Evolutionary conservation across 306 rosid species (phyloP), one percentile per base, ranked within the genome.

Genomic region (Styphnolobium japonicum): DNA sequence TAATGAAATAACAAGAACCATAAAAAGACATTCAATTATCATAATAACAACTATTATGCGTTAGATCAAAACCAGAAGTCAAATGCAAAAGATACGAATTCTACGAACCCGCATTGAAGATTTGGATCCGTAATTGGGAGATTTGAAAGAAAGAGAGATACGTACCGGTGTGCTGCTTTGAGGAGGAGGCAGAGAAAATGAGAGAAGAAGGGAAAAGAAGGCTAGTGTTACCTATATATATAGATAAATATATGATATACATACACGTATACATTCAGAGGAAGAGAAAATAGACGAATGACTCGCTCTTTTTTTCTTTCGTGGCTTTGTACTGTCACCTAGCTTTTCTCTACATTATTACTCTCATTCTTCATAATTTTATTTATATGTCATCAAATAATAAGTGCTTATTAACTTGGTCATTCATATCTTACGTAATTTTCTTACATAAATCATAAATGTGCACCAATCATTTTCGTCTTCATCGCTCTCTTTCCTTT

Each of bases 231-330:
- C 6, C 15, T 84, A 53, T 22, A 25, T 39, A 65, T 75, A 74
- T n/a, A n/a, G n/a, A n/a, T n/a, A n/a, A n/a, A n/a, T n/a, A n/a
- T n/a, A n/a, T n/a, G 67, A 68, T 0, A 42, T 8, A 66, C 21
- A 27, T 8, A 29, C 19, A 42, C 23, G 22, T 49, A 21, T 49
- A 19, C 52, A 12, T 57, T 81, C 80, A 67, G 79, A 51, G 64
- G 42, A 62, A 63, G 78, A 56, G 53, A 84, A 45, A 57, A 15
- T 15, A 37, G 5, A 75, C 84, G 72, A 11, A 83, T 43, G 85
- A 83, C 83, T 72, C 85, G 87, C 56, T 77, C 80, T 7, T 10
- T 51, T 51, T 25, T 51, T 71, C 14, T 60, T 18, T 4, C 7
- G 23, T 43, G 37, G 12, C 1, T 11, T 67, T 19, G 39, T 22